Evolutionary conservation across 805 yeast genomes (phyloP).

Genomic region (Kodamaea restingae): DNA sequence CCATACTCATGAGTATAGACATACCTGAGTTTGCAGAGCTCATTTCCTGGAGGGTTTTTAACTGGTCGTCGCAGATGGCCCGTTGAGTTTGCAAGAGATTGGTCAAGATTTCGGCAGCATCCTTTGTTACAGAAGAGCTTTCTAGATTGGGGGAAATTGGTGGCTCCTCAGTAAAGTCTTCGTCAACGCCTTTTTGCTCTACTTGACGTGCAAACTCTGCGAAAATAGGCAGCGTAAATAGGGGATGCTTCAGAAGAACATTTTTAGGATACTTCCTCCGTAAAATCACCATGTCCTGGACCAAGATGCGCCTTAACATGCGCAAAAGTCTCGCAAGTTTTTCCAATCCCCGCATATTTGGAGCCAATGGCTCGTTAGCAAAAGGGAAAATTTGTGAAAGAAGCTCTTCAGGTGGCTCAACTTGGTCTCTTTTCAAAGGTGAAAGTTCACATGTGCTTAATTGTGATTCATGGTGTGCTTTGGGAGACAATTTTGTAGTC

Average conservation of each 20-base stretch:
- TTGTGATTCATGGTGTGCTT: too few relatives aligned
- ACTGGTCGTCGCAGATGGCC: neutral
- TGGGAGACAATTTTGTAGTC: too few relatives aligned
- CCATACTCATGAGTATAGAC: conserved; percentile 2
- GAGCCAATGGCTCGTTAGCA: conserved; percentile 3
- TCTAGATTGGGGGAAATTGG: neutral
- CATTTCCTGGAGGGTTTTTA: conserved; percentile 1
- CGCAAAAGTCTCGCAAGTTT: conserved; percentile 12
- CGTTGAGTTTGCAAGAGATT: neutral
- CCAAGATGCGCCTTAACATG: conserved; percentile 19
- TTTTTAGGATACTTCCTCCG: conserved; percentile 20
- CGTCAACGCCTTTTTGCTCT: conserved; percentile 1
- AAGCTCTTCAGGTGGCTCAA: conserved; percentile 25
- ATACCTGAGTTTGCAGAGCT: neutral
- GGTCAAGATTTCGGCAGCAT: neutral
- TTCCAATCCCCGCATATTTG: conserved; percentile 6
- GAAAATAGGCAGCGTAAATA: conserved; percentile 16
- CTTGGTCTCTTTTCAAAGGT: conserved; percentile 12
- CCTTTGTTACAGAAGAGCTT: too few relatives aligned
- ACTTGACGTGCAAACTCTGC: conserved; percentile 1
- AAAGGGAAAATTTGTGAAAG: conserved; percentile 28
- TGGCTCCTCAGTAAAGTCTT: conserved; percentile 1
- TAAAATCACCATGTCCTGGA: conserved; percentile 30
- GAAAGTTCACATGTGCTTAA: too few relatives aligned
- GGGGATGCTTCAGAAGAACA: conserved; percentile 21